Conservation (phyloP, 306 rosid species). For the Boehmeria nivea region DNA sequence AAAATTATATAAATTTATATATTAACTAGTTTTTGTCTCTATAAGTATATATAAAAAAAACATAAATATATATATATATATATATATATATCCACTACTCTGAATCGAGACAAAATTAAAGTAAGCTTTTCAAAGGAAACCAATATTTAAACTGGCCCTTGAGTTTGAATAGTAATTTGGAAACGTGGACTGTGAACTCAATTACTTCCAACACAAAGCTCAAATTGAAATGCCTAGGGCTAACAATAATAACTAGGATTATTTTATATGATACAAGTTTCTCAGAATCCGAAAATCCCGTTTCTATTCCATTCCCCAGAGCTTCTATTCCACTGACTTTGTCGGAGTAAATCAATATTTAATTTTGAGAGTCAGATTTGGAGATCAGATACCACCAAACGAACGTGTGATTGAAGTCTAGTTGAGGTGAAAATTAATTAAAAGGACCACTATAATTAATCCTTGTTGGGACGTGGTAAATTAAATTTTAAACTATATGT, state of each 20-base stretch:
- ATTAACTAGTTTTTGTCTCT: too few relatives aligned
- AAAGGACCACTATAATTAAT: conserved; percentile 56
- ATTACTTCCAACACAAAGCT: conserved; percentile 44
- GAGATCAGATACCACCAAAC: conserved; percentile 25
- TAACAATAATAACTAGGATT: conserved; percentile 29
- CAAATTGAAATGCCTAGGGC: conserved; percentile 31
- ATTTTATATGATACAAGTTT: conserved; percentile 36
- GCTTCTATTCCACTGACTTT: conserved; percentile 96
- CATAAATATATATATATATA: too few relatives aligned
- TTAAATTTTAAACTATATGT: conserved; percentile 4
- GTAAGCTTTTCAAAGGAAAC: conserved; percentile 39
- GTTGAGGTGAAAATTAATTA: neutral
- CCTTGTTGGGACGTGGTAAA: conserved; percentile 18
- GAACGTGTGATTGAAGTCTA: conserved; percentile 39
- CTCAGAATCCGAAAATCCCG: conserved; percentile 85
- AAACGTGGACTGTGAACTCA: conserved; percentile 58
- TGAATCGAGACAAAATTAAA: conserved; percentile 39
- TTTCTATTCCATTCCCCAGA: conserved; percentile 99
- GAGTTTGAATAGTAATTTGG: conserved; percentile 51
- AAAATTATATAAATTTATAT: too few relatives aligned
- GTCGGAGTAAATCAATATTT: conserved; percentile 37
- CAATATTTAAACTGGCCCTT: conserved; percentile 14
- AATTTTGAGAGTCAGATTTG: conserved; percentile 6
- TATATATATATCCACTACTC: conserved; percentile 29
- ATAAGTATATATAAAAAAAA: too few relatives aligned